Base-by-base conservation (phyloP, 192 early-diverging fungal species). In the Allomyces arbusculus region DNA sequence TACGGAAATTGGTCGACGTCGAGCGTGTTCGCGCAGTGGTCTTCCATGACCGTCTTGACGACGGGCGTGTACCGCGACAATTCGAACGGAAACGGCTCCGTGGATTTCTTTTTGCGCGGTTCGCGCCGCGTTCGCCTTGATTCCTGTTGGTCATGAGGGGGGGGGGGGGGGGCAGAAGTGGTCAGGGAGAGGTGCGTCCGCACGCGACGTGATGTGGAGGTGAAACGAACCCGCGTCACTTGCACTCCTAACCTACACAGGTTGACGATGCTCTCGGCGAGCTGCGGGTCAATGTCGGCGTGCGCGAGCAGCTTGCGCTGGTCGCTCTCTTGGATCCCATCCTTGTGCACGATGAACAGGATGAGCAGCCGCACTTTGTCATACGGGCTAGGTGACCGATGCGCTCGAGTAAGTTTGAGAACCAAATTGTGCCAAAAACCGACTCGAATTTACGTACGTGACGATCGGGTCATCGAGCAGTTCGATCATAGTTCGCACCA, bases 291-390 rank as follows among this genome's bases (percentile, higher is more conserved):
- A 5, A 93, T 70, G 65, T 86, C 82, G 23, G 90, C 86, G 67
- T 81, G 80, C 12, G 78, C 79, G 44, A 91, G 69, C 33, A 93
- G 68, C 28, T 79, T 74, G 11, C 84, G 79, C 6, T 84, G 71
- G 63, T 91, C 88, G 33, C 82, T 79, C 44, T 86, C 83, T 26
- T 83, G 73, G 11, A 93, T 80, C 24, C 86, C 88, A 65, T 87
- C 82, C 33, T 40, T 40, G 14, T 84, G 80, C 25, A 89, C 85
- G 22, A 89, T 87, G 71, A 88, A 93, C 7, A 91, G 69, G 74
- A 91, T 85, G 25, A 93, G 79, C 23, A 90, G 67, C 5, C 91
- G 83, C 10, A 86, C 72, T 72, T 89, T 93, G 71, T 91, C 83
- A 70, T 76, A 74, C 4, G 76, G 67, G 20, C 85, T 89, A 40